Conservation (phyloP, 228 moss, liverwort and hornwort species). For the Sphagnum fallax region DNA sequence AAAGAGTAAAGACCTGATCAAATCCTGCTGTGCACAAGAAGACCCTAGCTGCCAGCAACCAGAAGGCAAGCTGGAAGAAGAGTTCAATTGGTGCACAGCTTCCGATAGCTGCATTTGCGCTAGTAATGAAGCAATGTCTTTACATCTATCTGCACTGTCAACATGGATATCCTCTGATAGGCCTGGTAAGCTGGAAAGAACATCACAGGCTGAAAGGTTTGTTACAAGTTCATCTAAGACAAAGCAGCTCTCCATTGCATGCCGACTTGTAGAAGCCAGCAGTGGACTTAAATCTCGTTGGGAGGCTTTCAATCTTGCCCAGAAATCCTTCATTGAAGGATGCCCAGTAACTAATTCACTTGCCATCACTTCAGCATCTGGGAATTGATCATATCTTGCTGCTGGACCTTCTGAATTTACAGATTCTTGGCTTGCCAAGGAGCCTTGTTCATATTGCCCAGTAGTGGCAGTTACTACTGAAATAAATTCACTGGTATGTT, state of each 20-base stretch:
- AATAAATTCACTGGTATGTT: no score
- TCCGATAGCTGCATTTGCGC: constrained; percentile 38
- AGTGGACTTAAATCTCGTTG: neutral
- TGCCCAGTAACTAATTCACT: neutral
- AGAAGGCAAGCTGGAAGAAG: constrained; percentile 7
- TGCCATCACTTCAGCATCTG: constrained; percentile 6
- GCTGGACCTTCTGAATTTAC: constrained; percentile 6
- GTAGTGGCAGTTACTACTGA: no score
- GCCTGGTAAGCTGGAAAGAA: constrained; percentile 26
- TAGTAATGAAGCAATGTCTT: constrained; percentile 34
- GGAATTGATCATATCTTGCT: constrained; percentile 8
- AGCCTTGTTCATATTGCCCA: no score
- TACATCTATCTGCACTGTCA: constrained; percentile 17
- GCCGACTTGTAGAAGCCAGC: constrained; percentile 1
- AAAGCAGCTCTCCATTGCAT: constrained; percentile 10
- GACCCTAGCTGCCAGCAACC: constrained; percentile 32
- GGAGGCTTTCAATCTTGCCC: constrained; percentile 16
- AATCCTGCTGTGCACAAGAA: constrained; percentile 27
- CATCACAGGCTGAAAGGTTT: constrained; percentile 40
- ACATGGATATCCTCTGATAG: constrained; percentile 18
- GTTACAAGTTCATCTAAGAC: constrained; percentile 20
- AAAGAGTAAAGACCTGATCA: constrained; percentile 18
- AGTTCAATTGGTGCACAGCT: constrained; percentile 23
- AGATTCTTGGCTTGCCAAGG: constrained; percentile 1
- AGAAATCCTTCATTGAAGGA: constrained; percentile 14